Base-by-base conservation (phyloP, 2,329 filamentous ascomycete genomes). In the Acrocalymma vagum region DNA sequence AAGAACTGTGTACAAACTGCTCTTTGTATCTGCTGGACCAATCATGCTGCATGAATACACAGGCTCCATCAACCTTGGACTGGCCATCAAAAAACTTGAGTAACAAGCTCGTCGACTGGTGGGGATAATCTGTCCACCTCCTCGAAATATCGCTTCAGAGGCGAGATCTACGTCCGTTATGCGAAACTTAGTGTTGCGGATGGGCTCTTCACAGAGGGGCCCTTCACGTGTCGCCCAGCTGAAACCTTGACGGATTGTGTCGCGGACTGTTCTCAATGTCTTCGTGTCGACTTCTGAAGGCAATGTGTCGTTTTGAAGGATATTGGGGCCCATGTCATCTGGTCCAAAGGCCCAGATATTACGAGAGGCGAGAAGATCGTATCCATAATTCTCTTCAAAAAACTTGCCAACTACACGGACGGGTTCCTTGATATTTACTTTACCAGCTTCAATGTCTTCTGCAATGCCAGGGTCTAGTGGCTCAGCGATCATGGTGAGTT, bases 271-370 rank as follows among this genome's bases (percentile, higher is more conserved):
- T 58, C 86, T 85, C 21, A 99, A 81, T 14, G 92, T 79, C 71
- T 93, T 95, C 74, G 95, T 94, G 74, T 99, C 92, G 47, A 97
- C 90, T 70, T 96, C 92, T 16, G 89, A 90, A 3, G 93, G 92
- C 13, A 99, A 77, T 13, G 94, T 99, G 70, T 99, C 94, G 70
- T 99, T 94, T 71, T 96, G 92, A 33, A 99, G 76, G 53, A 99
- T 94, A 70, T 99, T 99, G 5, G 94, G 90, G 1, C 92, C 89
- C 77, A 85, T 87, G 53, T 99, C 94, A 43, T 97, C 93, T 4
- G 94, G 94, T 3, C 94, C 94, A 73, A 99, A 99, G 1, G 94
- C 94, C 94, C 94, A 99, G 63, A 99, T 96, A 65, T 92, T 96
- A 61, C 94, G 83, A 16, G 90, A 90, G 10, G 94, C 93, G 48